Conservation (phyloP, 768 basidiomycete species). For the Phylloporus scabripes region DNA sequence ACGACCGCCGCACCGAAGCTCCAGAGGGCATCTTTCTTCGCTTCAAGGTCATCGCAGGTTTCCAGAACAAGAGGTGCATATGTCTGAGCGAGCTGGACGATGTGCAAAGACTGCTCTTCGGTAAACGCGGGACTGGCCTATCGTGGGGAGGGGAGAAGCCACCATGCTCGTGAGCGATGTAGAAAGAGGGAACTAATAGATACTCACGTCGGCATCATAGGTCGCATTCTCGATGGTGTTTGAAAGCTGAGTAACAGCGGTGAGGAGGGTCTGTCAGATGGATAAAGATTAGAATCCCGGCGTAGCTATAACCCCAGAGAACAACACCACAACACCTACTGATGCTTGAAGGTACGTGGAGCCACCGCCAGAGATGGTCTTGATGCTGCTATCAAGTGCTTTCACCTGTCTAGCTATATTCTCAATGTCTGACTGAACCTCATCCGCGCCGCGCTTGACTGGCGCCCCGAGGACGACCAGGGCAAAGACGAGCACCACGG, state of each 20-base stretch:
- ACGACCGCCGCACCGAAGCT: rapidly evolving
- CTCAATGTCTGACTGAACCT: not conserved
- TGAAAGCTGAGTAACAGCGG: rapidly evolving
- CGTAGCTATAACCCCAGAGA: not conserved
- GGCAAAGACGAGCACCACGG: conserved; percentile 10
- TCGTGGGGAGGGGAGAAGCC: not conserved
- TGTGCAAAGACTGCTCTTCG: not conserved
- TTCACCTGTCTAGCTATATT: rapidly evolving
- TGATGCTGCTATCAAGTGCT: not conserved
- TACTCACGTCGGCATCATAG: not conserved
- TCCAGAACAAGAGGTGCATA: not conserved
- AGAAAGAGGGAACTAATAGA: not conserved
- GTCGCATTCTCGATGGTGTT: rapidly evolving
- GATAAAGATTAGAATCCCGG: not conserved
- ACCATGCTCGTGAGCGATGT: not conserved
- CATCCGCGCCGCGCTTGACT: conserved; percentile 1
- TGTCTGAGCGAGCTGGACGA: rapidly evolving
- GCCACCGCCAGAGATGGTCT: not conserved
- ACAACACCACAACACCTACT: not conserved
- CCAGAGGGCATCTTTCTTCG: not conserved
- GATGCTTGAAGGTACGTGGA: rapidly evolving
- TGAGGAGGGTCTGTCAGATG: not conserved
- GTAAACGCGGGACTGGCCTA: not conserved
- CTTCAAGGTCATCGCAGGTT: not conserved
- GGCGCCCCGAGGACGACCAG: conserved; percentile 9